Conservation (phyloP, 192 early-diverging fungal species). For the Pilobolus umbonatus region DNA sequence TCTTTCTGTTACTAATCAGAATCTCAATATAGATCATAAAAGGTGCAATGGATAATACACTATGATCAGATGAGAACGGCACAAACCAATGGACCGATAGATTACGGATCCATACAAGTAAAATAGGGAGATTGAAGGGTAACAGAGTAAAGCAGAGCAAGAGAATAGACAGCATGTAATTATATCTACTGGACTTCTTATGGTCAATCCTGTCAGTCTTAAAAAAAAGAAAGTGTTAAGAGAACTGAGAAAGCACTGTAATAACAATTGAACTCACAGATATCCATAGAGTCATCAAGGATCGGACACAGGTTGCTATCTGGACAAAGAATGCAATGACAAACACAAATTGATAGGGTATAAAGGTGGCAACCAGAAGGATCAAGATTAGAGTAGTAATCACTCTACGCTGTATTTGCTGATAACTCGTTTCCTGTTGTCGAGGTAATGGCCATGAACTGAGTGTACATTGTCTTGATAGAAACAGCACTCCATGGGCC, state of each 20-base stretch:
- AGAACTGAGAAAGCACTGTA: not conserved
- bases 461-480: not conserved
- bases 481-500: not conserved
- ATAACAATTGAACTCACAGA: constrained; percentile 20
- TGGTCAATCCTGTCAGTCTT: constrained; percentile 24
- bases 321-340: constrained; percentile 57
- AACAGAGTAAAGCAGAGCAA: constrained; percentile 66
- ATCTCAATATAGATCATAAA: constrained; percentile 56
- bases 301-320: constrained; percentile 44
- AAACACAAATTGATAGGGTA: constrained; percentile 79
- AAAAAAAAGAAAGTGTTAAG: not conserved
- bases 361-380: constrained; percentile 51
- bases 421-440: constrained; percentile 25
- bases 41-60: constrained; percentile 50
- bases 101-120: constrained; percentile 79
- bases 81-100: constrained; percentile 77
- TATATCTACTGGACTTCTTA: constrained; percentile 44
- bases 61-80: constrained; percentile 75
- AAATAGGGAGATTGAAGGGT: constrained; percentile 69
- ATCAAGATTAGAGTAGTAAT: constrained; percentile 45
- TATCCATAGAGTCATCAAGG: constrained; percentile 26
- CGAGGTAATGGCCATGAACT: constrained; percentile 15
- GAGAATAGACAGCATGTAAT: constrained; percentile 65
- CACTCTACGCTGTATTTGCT: constrained; percentile 36
- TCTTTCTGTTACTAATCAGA: constrained; percentile 42